Conservation (phyloP, 2,329 filamentous ascomycete genomes). For the Exophiala viscosa region DNA sequence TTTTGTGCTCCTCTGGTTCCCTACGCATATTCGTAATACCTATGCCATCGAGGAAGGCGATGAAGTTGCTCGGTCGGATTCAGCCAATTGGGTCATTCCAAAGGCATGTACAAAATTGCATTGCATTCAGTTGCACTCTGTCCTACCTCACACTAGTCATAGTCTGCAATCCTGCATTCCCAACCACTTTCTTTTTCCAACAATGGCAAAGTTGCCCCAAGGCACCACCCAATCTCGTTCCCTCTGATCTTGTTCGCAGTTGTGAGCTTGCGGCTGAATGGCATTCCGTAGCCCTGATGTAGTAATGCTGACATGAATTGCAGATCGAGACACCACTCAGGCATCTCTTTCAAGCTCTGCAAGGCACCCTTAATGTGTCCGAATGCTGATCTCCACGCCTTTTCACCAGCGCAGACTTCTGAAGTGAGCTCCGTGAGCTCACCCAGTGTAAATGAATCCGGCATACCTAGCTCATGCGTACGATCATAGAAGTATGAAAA, state of each 20-base stretch:
- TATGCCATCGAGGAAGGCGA: too few relatives aligned
- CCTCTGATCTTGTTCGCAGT: conserved; percentile 98
- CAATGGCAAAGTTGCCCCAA: conserved; percentile 88
- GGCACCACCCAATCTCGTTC: conserved; percentile 95
- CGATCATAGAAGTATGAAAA: conserved; percentile 99
- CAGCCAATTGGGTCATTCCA: too few relatives aligned
- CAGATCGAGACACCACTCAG: conserved; percentile 89
- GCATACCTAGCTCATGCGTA: conserved; percentile 90
- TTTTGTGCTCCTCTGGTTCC: too few relatives aligned
- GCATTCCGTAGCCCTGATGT: conserved; percentile 97
- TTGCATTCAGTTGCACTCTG: not conserved
- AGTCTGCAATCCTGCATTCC: conserved; percentile 67
- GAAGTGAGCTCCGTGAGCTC: conserved; percentile 83
- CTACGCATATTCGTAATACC: too few relatives aligned
- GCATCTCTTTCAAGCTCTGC: conserved; percentile 72
- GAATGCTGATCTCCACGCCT: conserved; percentile 72
- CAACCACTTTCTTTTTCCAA: conserved; percentile 79
- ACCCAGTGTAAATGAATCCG: conserved; percentile 85
- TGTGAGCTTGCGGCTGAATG: conserved; percentile 89
- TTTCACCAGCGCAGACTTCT: conserved; percentile 76
- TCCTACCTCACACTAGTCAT: not conserved
- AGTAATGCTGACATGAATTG: conserved; percentile 94
- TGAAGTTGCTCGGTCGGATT: too few relatives aligned
- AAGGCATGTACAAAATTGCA: too few relatives aligned
- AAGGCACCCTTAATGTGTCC: conserved; percentile 70